phyloP scores from a whole-genome alignment of 768 basidiomycete species.

The Trametopsis cervina region DNA sequence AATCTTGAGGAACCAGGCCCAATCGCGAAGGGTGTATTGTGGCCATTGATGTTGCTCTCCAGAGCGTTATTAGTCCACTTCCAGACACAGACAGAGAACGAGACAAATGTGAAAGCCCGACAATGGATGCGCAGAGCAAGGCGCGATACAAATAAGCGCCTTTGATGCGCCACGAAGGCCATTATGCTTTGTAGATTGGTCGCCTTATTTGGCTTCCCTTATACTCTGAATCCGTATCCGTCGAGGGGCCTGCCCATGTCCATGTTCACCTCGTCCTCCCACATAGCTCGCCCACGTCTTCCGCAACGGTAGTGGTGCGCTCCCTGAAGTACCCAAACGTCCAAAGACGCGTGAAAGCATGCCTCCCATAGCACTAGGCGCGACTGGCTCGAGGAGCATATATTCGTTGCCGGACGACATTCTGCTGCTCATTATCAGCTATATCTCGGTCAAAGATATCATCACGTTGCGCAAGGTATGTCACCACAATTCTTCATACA shows the following conservation, averaged over 20 bases:
- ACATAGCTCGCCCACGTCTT: background rate
- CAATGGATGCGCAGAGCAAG: background rate
- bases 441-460: constrained; percentile 26
- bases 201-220: background rate
- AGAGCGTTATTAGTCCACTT: background rate
- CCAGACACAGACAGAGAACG: background rate
- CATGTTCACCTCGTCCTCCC: background rate
- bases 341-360: too few species aligned
- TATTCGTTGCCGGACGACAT: constrained; percentile 27
- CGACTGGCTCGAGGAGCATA: constrained; percentile 5
- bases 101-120: background rate
- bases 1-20: constrained; percentile 50
- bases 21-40: constrained; percentile 70
- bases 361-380: background rate
- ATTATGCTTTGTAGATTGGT: too few species aligned
- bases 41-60: constrained; percentile 39
- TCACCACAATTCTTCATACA: constrained; percentile 7
- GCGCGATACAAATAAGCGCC: background rate
- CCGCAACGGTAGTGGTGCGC: background rate
- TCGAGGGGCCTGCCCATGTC: background rate
- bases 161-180: background rate
- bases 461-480: constrained; percentile 26
- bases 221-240: background rate
- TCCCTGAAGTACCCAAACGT: too few species aligned
- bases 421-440: constrained; percentile 26